phyloP scores from a whole-genome alignment of 1,284 basidiomycete genomes.

The Singerocomus inundabilis region DNA sequence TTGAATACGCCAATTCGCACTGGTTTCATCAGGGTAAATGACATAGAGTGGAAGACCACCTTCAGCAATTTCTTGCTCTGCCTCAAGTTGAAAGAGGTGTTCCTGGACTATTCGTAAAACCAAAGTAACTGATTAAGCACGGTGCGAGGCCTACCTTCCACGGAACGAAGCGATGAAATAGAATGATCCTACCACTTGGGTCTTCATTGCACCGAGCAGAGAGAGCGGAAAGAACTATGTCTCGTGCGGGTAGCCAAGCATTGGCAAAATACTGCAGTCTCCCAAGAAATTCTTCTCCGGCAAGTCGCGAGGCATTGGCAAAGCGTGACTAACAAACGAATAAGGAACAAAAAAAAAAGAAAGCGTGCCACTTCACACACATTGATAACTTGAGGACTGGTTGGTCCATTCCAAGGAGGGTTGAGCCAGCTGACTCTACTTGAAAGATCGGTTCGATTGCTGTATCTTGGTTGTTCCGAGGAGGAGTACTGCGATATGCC shows the following conservation, averaged over 20 bases:
- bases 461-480: slow-evolving; percentile 67
- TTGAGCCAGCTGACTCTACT: slow-evolving; percentile 81
- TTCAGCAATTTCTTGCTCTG: slow-evolving; percentile 44
- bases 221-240: slow-evolving; percentile 74
- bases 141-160: slow-evolving; percentile 66
- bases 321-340: slow-evolving; percentile 60
- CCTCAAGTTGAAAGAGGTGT: slow-evolving; percentile 88
- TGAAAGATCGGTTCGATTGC: slow-evolving; percentile 76
- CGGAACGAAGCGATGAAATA: slow-evolving; percentile 80
- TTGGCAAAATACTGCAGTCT: slow-evolving; percentile 82
- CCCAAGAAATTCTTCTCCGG: slow-evolving; percentile 85
- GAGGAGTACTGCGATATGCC: slow-evolving; percentile 79
- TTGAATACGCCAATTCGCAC: slow-evolving; percentile 88
- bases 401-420: slow-evolving; percentile 86
- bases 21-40: slow-evolving; percentile 85
- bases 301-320: slow-evolving; percentile 74
- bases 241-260: slow-evolving; percentile 91
- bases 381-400: slow-evolving; percentile 63
- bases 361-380: slow-evolving; percentile 39
- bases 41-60: slow-evolving; percentile 74
- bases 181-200: slow-evolving; percentile 73
- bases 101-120: slow-evolving; percentile 51
- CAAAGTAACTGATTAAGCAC: not conserved
- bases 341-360: slow-evolving; percentile 8
- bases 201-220: slow-evolving; percentile 62